Conservation (phyloP, 495 filamentous ascomycete species). For the Penicillium maclennaniae region DNA sequence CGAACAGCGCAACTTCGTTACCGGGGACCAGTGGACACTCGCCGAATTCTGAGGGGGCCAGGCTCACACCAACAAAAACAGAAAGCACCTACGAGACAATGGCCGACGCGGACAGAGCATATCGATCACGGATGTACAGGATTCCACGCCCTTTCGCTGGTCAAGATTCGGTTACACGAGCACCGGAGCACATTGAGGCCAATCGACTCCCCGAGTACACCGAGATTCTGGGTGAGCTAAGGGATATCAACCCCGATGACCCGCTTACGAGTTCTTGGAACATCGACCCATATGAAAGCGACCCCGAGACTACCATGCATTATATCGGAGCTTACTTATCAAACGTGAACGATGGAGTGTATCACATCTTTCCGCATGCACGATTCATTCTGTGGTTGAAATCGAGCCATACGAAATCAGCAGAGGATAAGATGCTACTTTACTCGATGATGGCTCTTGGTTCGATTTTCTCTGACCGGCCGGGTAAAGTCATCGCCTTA, state of each 20-base stretch:
- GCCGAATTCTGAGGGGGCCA: conserved; percentile 33
- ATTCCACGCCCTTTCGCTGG: conserved; percentile 13
- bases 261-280: conserved; percentile 56
- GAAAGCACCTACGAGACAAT: conserved; percentile 26
- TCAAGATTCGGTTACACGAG: conserved; percentile 16
- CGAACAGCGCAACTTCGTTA: conserved; percentile 34
- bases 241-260: conserved; percentile 34
- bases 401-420: conserved; percentile 49
- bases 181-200: conserved; percentile 9
- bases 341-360: conserved; percentile 49
- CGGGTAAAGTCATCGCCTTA: conserved; percentile 43
- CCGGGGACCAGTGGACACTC: conserved; percentile 35
- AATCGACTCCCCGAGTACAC: conserved; percentile 26
- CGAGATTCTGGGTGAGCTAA: conserved; percentile 34
- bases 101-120: conserved; percentile 26
- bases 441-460: conserved; percentile 62
- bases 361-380: conserved; percentile 55
- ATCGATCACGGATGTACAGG: conserved; percentile 17
- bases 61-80: conserved; percentile 27
- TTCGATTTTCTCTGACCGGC: conserved; percentile 53
- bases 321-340: conserved; percentile 55
- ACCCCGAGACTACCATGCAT: conserved; percentile 45
- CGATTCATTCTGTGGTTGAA: conserved; percentile 52
- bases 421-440: conserved; percentile 66
- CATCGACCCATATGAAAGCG: conserved; percentile 57